Conservation (phyloP, 2,329 filamentous ascomycete genomes). For the Talaromyces islandicus region DNA sequence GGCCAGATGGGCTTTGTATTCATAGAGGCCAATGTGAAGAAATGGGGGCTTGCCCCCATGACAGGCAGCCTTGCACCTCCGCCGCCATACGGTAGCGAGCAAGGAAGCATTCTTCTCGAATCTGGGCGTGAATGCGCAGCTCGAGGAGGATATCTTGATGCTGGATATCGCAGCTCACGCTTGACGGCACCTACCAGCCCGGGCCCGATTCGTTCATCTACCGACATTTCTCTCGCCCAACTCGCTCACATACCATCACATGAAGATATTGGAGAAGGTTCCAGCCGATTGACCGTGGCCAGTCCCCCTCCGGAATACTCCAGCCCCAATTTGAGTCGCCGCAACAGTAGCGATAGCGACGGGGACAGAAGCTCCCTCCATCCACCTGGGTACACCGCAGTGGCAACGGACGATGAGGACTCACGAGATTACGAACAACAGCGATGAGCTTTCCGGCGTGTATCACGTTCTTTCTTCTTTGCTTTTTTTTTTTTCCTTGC, state of each 20-base stretch:
- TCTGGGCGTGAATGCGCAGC: conserved; percentile 60
- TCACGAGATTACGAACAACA: conserved; percentile 7
- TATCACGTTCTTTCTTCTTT: not conserved
- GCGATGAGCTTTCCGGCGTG: conserved; percentile 1
- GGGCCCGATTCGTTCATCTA: conserved; percentile 82
- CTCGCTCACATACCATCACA: conserved; percentile 64
- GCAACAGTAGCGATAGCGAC: conserved; percentile 52
- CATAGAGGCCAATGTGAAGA: conserved; percentile 99
- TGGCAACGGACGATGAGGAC: conserved; percentile 39
- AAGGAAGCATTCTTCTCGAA: conserved; percentile 91
- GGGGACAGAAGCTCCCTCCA: conserved; percentile 43
- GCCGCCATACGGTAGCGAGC: conserved; percentile 93
- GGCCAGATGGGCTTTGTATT: conserved; percentile 98
- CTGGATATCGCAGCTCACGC: conserved; percentile 72
- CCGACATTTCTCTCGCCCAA: conserved; percentile 90
- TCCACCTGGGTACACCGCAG: conserved; percentile 80
- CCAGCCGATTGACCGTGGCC: conserved; percentile 43
- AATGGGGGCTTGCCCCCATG: conserved; percentile 96
- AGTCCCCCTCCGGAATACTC: conserved; percentile 46
- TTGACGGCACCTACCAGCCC: conserved; percentile 71
- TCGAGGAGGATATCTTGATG: conserved; percentile 43
- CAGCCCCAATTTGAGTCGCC: conserved; percentile 48
- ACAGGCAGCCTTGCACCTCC: conserved; percentile 91
- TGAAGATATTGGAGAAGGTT: conserved; percentile 67
- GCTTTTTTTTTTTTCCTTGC: not conserved